These are phyloP conservation scores for Pythium periplocum DNA, from an alignment of 352 stramenopile species.

Conservation along the genomic window DNA sequence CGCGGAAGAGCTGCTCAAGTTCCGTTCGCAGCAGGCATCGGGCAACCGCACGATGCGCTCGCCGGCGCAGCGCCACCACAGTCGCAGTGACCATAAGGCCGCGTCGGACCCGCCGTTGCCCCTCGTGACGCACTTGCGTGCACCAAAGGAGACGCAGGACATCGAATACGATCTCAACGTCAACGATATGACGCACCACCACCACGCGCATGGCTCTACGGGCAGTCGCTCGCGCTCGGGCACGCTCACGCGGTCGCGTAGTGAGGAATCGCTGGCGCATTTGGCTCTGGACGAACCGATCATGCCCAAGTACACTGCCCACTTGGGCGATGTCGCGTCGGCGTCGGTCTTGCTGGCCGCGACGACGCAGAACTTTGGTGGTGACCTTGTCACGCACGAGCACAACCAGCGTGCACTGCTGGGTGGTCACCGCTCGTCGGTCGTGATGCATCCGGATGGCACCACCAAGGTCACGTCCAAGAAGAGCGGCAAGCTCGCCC, in stretches of 20 bases:
- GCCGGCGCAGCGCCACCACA: slow-evolving; percentile 3
- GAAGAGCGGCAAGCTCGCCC: slow-evolving; percentile 65
- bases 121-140: slow-evolving; percentile 23
- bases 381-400: slow-evolving; percentile 75
- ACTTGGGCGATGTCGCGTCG: slow-evolving; percentile 56
- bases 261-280: slow-evolving; percentile 55
- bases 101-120: slow-evolving; percentile 24
- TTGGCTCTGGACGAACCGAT: slow-evolving; percentile 8
- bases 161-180: slow-evolving; percentile 68
- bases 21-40: slow-evolving; percentile 31
- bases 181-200: slow-evolving; percentile 10
- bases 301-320: slow-evolving; percentile 67
- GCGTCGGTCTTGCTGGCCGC: slow-evolving; percentile 71
- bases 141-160: slow-evolving; percentile 55
- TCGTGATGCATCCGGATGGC: slow-evolving; percentile 31
- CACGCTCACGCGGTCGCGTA: slow-evolving; percentile 68
- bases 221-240: slow-evolving; percentile 33
- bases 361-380: slow-evolving; percentile 82
- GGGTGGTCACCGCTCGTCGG: slow-evolving; percentile 64
- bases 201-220: slow-evolving; percentile 9
- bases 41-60: slow-evolving; percentile 12
- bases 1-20: slow-evolving; percentile 53
- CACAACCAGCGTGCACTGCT: slow-evolving; percentile 64
- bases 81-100: slow-evolving; percentile 14
- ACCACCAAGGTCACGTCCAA: slow-evolving; percentile 32